Base-by-base conservation (phyloP, 1,284 basidiomycete genomes). In the Apiotrichum siamense region DNA sequence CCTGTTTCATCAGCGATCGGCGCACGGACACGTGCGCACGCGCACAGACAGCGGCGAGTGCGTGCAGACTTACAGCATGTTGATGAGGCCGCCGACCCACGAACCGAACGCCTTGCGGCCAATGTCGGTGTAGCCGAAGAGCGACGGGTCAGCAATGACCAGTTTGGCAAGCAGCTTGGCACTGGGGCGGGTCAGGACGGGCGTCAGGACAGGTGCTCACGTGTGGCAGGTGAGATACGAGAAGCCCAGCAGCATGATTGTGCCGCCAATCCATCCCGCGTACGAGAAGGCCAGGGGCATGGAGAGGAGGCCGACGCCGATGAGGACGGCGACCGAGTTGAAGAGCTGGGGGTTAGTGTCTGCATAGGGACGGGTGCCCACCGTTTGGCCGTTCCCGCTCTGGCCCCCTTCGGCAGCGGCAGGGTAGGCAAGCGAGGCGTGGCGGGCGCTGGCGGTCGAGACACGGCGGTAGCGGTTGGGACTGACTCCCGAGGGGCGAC, bases 231-330 rank as follows among this genome's bases (percentile, higher is more conserved):
- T 86, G 29, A 93, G 76, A 54, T 79, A 79, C 0, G 86, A 88
- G 67, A 90, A 93, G 52, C 81, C 81, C 9, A 88, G 67, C 48
- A 93, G 83, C 35, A 94, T 77, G 29, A 80, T 18, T 0, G 84
- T 84, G 6, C 90, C 90, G 31, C 79, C 77, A 23, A 85, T 77
- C 90, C 90, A 93, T 7, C 90, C 90, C 1, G 88, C 83, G 62
- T 87, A 88, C 2, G 87, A 82, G 66, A 91, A 91, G 0, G 89
- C 89, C 18, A 92, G 77, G 0, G 91, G 88, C 69, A 92, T 86
- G 3, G 88, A 90, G 2, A 94, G 79, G 77, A 96, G 85, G 3
- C 91, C 91, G 57, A 94, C 87, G 6, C 91, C 91, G 9, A 92
- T 77, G 11, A 93, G 76, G 24, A 91, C 87, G 10, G 88, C 89